phyloP scores from a whole-genome alignment of 495 filamentous ascomycete species.

The Lophiotrema nucula region DNA sequence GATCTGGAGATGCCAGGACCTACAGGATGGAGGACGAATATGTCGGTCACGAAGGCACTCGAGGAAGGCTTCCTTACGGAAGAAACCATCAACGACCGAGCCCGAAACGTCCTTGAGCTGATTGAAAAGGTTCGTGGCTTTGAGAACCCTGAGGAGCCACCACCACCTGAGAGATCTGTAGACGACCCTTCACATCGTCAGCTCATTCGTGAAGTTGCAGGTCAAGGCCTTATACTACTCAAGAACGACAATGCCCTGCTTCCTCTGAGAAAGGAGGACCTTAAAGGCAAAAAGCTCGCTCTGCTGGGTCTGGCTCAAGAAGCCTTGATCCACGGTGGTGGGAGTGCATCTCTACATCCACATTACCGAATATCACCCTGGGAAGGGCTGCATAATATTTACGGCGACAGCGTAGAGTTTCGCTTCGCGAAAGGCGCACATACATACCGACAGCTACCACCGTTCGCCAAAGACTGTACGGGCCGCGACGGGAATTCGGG shows the following conservation, averaged over 20 bases:
- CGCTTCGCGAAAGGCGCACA: slow-evolving; percentile 19
- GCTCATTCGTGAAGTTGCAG: slow-evolving; percentile 21
- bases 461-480: neutral
- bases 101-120: slow-evolving; percentile 23
- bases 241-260: slow-evolving; percentile 26
- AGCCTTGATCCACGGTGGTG: slow-evolving; percentile 22
- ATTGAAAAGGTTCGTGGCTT: slow-evolving; percentile 16
- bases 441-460: slow-evolving; percentile 17
- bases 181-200: slow-evolving; percentile 18
- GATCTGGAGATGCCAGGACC: slow-evolving; percentile 33
- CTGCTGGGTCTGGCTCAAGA: slow-evolving; percentile 18
- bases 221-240: slow-evolving; percentile 23
- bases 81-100: slow-evolving; percentile 7
- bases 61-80: slow-evolving; percentile 8
- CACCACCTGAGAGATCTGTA: slow-evolving; percentile 16
- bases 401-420: slow-evolving; percentile 14
- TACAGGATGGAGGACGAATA: neutral
- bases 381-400: slow-evolving; percentile 12
- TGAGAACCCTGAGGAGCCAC: slow-evolving; percentile 17
- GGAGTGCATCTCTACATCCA: slow-evolving; percentile 16
- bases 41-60: slow-evolving; percentile 12
- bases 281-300: slow-evolving; percentile 19
- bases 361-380: slow-evolving; percentile 23
- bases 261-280: slow-evolving; percentile 22
- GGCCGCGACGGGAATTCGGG: neutral